Percentiles rank a stretch among this genome's conserved stretches.
These are phyloP conservation scores for Marchantia paleacea DNA, from an alignment of 225 moss, liverwort and hornwort species.

Conservation along the genomic window DNA sequence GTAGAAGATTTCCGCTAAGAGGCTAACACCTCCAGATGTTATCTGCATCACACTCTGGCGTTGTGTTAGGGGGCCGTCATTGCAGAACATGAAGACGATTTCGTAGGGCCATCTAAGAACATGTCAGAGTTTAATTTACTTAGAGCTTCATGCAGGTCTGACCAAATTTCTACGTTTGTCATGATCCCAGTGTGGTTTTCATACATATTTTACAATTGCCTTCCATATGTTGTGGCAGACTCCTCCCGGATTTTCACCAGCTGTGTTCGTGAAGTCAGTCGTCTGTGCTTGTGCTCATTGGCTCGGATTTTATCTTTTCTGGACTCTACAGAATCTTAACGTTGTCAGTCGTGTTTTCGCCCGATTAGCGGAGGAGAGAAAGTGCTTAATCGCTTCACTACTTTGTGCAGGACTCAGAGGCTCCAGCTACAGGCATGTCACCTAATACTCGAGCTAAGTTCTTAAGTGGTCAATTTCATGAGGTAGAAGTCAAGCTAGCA, in stretches of 20 bases:
- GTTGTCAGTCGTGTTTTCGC: not conserved
- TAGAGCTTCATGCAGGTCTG: not conserved
- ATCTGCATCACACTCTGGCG: not conserved
- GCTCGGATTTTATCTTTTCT: too few relatives aligned
- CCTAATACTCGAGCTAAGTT: slow-evolving; percentile 19
- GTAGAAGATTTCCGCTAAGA: not conserved
- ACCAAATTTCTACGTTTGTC: too few relatives aligned
- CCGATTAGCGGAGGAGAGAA: not conserved
- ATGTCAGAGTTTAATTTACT: not conserved
- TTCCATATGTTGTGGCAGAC: not conserved
- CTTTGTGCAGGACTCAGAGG: slow-evolving; percentile 21
- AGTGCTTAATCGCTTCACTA: slow-evolving; percentile 17
- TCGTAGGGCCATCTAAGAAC: not conserved
- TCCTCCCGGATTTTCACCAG: too few relatives aligned
- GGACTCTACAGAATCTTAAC: too few relatives aligned
- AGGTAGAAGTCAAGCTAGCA: slow-evolving; percentile 22
- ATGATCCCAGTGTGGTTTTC: too few relatives aligned
- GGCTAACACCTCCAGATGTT: not conserved
- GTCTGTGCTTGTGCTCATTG: not conserved
- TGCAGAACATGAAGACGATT: not conserved
- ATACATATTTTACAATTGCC: not conserved
- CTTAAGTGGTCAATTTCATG: slow-evolving; percentile 20
- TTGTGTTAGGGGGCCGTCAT: not conserved
- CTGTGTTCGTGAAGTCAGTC: too few relatives aligned
- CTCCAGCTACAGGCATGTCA: slow-evolving; percentile 25